Base-by-base conservation (phyloP, 345 rosid species). In the Noccaea caerulescens region DNA sequence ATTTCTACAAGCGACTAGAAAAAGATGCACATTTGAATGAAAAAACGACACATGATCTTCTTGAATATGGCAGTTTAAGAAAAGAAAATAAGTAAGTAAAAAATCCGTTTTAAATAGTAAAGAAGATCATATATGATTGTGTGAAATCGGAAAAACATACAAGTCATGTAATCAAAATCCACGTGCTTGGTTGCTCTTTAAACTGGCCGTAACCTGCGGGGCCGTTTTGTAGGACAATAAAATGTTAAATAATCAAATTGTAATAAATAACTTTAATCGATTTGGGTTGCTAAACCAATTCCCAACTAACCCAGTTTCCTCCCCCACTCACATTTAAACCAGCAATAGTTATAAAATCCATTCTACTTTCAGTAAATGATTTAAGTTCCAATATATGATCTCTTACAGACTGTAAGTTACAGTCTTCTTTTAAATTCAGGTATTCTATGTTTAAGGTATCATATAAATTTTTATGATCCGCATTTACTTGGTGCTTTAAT, bases 111-210 rank as follows among this genome's bases (percentile, higher is more conserved):
- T 11, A 41, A 41, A 39, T 41, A 52, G 14, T 14, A 25, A 7
- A 43, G 59, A 38, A 47, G 23, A 41, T 27, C 12, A 58, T 2
- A 65, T 4, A 50, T 47, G 58, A 38, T 52, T 42, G 59, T 41
- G 43, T 2, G 36, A 38, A 38, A 20, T 16, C 25, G 14, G 11
- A 38, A 16, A 66, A 7, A 39, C 30, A 58, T 58, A 58, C 39
- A 69, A 58, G 64, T 68, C 51, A 11, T 68, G 56, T 12, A 56
- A 30, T 32, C 37, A 10, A 58, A 12, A 38, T 61, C 53, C 51
- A 71, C 37, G 69, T 62, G 69, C 63, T 72, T 63, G 38, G 63
- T 42, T 53, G 7, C 45, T 61, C 69, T 52, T 51, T 71, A 52
- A 52, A 27, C 6, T 72, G 39, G 63, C 69, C 76, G 63, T 33